Percentiles rank a stretch among this genome's conserved stretches.
These are phyloP conservation scores for Apiospora koreana DNA, from an alignment of 2,329 filamentous ascomycete genomes.

Conservation along the genomic window DNA sequence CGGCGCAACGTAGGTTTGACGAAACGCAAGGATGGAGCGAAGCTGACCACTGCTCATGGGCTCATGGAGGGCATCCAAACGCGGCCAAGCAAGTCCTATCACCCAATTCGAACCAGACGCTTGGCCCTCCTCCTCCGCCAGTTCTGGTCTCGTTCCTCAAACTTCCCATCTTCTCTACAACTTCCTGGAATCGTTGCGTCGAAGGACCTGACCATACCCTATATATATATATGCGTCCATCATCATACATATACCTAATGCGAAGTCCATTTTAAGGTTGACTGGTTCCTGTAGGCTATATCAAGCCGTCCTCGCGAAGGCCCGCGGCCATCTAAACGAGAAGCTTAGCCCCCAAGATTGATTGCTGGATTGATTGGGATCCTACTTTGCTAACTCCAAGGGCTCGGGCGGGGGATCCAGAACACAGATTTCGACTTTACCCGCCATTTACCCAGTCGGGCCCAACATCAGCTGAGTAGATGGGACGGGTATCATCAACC, in stretches of 20 bases:
- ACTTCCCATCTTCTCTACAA: background rate
- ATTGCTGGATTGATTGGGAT: background rate
- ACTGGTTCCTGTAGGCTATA: conserved; percentile 3
- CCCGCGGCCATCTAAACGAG: background rate
- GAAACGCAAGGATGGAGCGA: background rate
- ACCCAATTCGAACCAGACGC: background rate
- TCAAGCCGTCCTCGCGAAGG: background rate
- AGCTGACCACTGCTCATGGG: background rate
- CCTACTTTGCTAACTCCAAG: background rate
- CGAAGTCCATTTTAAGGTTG: background rate
- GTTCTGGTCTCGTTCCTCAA: background rate
- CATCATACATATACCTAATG: background rate
- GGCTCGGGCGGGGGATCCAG: conserved; percentile 2
- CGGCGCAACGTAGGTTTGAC: background rate
- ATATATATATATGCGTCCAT: background rate
- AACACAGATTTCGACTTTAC: conserved; percentile 1
- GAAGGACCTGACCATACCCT: background rate
- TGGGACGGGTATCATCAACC: background rate
- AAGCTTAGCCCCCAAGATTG: background rate
- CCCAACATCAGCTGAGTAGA: conserved; percentile 5
- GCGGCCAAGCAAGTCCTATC: background rate
- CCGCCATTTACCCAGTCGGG: conserved; percentile 4
- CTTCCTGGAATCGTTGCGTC: background rate
- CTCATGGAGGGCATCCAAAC: background rate
- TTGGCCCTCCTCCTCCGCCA: background rate